These are phyloP conservation scores for Amaranthus hypochondriacus DNA, from an alignment of 148 eudicot genomes.

Conservation along the genomic window DNA sequence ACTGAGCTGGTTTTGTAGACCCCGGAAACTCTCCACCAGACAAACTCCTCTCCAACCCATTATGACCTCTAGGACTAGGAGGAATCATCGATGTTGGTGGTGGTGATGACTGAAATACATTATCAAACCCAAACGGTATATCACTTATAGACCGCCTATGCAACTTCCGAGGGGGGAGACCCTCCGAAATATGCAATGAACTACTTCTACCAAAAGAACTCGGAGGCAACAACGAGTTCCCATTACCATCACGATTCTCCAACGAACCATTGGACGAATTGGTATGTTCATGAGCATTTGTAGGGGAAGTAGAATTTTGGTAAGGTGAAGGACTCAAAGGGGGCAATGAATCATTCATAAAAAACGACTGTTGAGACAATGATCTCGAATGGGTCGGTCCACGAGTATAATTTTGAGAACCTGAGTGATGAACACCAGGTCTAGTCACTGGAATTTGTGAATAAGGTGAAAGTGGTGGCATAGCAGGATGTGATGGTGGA, in stretches of 20 bases:
- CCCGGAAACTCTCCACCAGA: slow-evolving; percentile 42
- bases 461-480: slow-evolving; percentile 77
- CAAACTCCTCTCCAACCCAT: slow-evolving; percentile 30
- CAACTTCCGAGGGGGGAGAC: slow-evolving; percentile 79
- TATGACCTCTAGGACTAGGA: slow-evolving; percentile 25
- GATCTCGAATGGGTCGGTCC: slow-evolving; percentile 73
- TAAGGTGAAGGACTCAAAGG: slow-evolving; percentile 79
- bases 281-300: slow-evolving; percentile 27
- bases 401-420: slow-evolving; percentile 48
- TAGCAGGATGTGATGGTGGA: slow-evolving; percentile 86
- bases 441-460: slow-evolving; percentile 61
- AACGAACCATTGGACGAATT: slow-evolving; percentile 38
- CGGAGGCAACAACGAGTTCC: slow-evolving; percentile 35
- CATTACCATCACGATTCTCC: slow-evolving; percentile 45
- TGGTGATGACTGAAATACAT: slow-evolving; percentile 53
- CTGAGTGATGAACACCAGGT: slow-evolving; percentile 34
- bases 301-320: slow-evolving; percentile 32
- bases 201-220: slow-evolving; percentile 30
- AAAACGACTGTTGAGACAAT: slow-evolving; percentile 72
- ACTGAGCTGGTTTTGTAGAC: slow-evolving; percentile 49
- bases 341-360: slow-evolving; percentile 76
- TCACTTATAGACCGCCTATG: slow-evolving; percentile 90
- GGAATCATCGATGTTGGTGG: slow-evolving; percentile 24
- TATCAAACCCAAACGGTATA: slow-evolving; percentile 72
- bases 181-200: slow-evolving; percentile 47